A percentile compares a stretch with the other conserved stretches of the same genome.
Conservation (phyloP, 257 asterid species). For the Solanum sparsipilum region DNA sequence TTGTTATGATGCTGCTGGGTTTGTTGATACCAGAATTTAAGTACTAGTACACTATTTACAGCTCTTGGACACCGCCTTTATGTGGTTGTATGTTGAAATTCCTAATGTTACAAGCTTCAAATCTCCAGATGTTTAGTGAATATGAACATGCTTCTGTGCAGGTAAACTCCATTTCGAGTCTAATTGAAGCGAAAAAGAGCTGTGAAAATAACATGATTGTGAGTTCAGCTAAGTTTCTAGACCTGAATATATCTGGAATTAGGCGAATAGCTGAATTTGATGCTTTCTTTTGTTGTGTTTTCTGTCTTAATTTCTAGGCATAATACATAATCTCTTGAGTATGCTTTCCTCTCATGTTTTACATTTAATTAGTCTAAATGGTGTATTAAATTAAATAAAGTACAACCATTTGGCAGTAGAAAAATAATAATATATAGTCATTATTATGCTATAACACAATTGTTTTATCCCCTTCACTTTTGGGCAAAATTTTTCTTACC, state of each 20-base stretch:
- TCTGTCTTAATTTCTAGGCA: background rate
- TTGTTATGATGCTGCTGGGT: no score
- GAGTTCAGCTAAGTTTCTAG: background rate
- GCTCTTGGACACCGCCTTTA: background rate
- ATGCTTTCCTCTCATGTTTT: no score
- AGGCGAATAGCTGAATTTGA: background rate
- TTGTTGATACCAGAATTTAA: no score
- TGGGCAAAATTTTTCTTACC: no score
- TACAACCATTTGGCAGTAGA: no score
- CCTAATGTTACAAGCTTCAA: background rate
- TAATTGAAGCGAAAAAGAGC: background rate
- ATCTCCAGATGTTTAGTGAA: background rate
- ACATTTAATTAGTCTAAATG: no score
- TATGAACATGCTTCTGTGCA: background rate
- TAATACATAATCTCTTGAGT: no score
- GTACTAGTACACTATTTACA: no score
- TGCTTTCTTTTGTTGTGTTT: background rate
- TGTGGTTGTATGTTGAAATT: background rate
- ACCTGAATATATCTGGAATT: background rate
- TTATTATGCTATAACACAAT: no score
- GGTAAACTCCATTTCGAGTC: background rate
- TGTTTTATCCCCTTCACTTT: no score
- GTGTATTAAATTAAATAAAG: no score
- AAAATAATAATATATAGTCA: fast-evolving
- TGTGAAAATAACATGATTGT: background rate